These are phyloP conservation scores for Phialophora expanda DNA, from an alignment of 2,329 filamentous ascomycete species.

Conservation along the genomic window DNA sequence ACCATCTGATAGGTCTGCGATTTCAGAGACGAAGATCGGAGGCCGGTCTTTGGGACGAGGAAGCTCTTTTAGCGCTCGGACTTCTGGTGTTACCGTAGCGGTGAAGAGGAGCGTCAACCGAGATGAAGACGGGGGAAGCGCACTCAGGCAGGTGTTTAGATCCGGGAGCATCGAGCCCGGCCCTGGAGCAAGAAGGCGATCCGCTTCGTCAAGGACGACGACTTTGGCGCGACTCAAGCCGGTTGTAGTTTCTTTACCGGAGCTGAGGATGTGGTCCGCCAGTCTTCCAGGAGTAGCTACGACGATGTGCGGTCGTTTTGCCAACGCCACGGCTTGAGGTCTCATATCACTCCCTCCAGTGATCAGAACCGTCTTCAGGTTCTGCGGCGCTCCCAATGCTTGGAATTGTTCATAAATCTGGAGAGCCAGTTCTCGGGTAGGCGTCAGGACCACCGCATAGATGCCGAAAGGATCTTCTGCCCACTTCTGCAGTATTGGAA, in stretches of 20 bases:
- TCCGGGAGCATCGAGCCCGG: slow-evolving; percentile 92
- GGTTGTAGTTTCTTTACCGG: slow-evolving; percentile 86
- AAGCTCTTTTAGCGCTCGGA: slow-evolving; percentile 81
- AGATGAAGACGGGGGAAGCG: slow-evolving; percentile 74
- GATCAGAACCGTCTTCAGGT: slow-evolving; percentile 84
- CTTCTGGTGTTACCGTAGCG: slow-evolving; percentile 91
- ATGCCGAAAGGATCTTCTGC: slow-evolving; percentile 89
- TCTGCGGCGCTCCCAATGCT: slow-evolving; percentile 85
- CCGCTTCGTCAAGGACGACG: slow-evolving; percentile 94
- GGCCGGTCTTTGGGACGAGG: slow-evolving; percentile 71
- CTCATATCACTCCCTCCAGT: slow-evolving; percentile 95
- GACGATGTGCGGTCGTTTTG: slow-evolving; percentile 83
- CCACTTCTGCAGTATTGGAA: slow-evolving; percentile 93
- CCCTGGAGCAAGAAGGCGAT: slow-evolving; percentile 77
- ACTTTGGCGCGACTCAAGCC: slow-evolving; percentile 79
- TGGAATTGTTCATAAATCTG: slow-evolving; percentile 97
- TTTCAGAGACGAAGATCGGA: slow-evolving; percentile 86
- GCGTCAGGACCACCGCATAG: slow-evolving; percentile 86
- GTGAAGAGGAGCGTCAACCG: slow-evolving; percentile 97
- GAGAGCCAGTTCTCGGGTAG: slow-evolving; percentile 87
- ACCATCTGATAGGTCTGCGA: slow-evolving; percentile 79
- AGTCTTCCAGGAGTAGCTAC: slow-evolving; percentile 93
- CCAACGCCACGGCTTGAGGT: slow-evolving; percentile 81
- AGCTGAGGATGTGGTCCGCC: slow-evolving; percentile 90
- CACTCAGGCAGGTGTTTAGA: slow-evolving; percentile 83